Percentiles rank a stretch among this genome's conserved stretches.
These are phyloP conservation scores for Curvularia lunata DNA, from an alignment of 2,329 filamentous ascomycete species.

Conservation along the genomic window DNA sequence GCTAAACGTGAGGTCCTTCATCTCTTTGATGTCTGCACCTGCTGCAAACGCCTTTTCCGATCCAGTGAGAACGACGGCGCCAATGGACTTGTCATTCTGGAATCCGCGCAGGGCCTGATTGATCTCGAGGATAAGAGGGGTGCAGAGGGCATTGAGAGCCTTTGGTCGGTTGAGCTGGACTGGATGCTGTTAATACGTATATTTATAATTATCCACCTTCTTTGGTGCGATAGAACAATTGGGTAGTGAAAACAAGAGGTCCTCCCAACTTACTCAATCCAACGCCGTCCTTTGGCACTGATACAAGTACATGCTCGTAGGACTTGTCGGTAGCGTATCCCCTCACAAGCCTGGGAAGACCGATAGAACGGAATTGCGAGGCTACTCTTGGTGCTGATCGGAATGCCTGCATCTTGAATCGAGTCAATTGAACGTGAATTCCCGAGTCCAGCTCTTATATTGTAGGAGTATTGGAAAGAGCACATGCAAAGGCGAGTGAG, in stretches of 20 bases:
- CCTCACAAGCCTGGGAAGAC: conserved; percentile 63
- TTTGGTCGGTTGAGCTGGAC: conserved; percentile 94
- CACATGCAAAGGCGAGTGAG: neutral
- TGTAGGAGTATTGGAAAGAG: neutral
- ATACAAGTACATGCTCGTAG: conserved; percentile 85
- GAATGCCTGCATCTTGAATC: conserved; percentile 55
- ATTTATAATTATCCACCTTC: neutral
- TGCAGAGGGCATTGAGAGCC: conserved; percentile 91
- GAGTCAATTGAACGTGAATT: conserved; percentile 13
- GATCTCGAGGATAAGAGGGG: conserved; percentile 87
- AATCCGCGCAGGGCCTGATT: conserved; percentile 49
- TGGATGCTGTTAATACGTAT: conserved; percentile 49
- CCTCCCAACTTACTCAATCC: conserved; percentile 70
- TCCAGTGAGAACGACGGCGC: conserved; percentile 73
- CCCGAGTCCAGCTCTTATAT: conserved; percentile 1
- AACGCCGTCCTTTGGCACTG: conserved; percentile 85
- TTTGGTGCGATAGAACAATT: neutral
- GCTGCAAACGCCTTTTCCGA: conserved; percentile 79
- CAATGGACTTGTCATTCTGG: conserved; percentile 41
- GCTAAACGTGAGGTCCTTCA: conserved; percentile 90
- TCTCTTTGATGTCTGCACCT: conserved; percentile 98
- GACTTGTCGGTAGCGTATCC: conserved; percentile 55
- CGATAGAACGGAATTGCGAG: conserved; percentile 63
- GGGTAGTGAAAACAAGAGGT: neutral
- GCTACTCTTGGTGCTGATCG: conserved; percentile 67